A percentile compares a stretch with the other conserved stretches of the same genome.
phyloP scores from a whole-genome alignment of 495 filamentous ascomycete species.

The Xylaria acuta region DNA sequence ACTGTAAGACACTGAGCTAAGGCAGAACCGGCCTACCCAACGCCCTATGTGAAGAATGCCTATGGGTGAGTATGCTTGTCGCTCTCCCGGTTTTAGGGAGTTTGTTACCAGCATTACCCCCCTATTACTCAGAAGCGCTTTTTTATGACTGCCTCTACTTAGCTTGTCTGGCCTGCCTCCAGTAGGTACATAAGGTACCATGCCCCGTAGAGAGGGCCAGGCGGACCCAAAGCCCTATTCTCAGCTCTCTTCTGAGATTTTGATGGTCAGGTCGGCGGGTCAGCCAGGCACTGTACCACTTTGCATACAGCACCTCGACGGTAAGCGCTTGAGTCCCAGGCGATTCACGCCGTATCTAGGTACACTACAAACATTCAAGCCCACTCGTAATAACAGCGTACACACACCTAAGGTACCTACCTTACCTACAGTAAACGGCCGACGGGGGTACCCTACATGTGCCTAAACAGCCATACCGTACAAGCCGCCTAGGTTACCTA shows the following conservation, averaged over 20 bases:
- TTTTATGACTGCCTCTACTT: background rate
- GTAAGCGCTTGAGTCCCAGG: background rate
- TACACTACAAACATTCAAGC: background rate
- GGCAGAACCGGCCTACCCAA: background rate
- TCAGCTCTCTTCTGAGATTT: background rate
- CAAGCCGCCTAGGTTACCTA: background rate
- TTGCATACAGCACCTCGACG: background rate
- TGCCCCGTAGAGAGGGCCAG: background rate
- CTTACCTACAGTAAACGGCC: background rate
- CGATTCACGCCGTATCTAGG: background rate
- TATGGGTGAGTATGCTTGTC: constrained; percentile 2
- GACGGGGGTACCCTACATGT: background rate
- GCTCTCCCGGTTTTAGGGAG: background rate
- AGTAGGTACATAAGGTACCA: too few species aligned
- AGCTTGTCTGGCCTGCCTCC: background rate
- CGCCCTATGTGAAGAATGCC: background rate
- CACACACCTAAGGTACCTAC: too few species aligned
- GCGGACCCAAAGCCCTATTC: too few species aligned
- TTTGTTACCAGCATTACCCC: constrained; percentile 13
- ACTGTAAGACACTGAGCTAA: background rate
- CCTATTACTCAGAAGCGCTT: background rate
- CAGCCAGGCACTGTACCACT: background rate
- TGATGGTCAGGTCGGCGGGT: background rate
- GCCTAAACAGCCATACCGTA: background rate
- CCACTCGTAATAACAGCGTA: background rate